phyloP scores from a whole-genome alignment of 2,329 filamentous ascomycete genomes.

The Pseudohalonectria lignicola region DNA sequence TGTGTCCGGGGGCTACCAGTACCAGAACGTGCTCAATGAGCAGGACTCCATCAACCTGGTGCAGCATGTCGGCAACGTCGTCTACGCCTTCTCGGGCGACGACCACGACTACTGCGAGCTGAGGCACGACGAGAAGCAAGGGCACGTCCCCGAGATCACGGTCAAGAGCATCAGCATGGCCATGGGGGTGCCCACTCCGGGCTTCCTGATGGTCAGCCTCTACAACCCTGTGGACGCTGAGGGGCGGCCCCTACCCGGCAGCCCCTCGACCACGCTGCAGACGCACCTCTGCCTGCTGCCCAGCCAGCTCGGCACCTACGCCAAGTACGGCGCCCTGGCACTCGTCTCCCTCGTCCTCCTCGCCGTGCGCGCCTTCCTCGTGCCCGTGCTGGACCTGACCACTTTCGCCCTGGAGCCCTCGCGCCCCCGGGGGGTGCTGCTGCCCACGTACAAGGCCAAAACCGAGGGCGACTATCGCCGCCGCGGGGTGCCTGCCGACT shows the following conservation, averaged over 20 bases:
- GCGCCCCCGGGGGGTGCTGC: conserved; percentile 9
- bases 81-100: conserved; percentile 85
- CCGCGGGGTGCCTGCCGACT: conserved; percentile 7
- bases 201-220: conserved; percentile 78
- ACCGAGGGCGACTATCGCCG: conserved; percentile 25
- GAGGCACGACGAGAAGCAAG: conserved; percentile 59
- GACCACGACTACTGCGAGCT: conserved; percentile 98
- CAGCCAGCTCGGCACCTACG: conserved; percentile 75
- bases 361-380: conserved; percentile 41
- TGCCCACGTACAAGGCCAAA: conserved; percentile 44
- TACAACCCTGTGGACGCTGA: conserved; percentile 76
- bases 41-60: conserved; percentile 67
- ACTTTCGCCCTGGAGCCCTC: conserved; percentile 40
- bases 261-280: conserved; percentile 55
- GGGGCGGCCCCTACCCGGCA: conserved; percentile 33
- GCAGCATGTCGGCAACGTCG: conserved; percentile 67
- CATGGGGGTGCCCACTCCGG: conserved; percentile 84
- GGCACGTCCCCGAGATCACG: conserved; percentile 69
- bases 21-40: conserved; percentile 83
- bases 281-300: conserved; percentile 86
- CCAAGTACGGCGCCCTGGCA: conserved; percentile 61
- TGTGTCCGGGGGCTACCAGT: conserved; percentile 77
- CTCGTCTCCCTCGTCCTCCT: conserved; percentile 39
- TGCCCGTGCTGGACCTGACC: conserved; percentile 40
- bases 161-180: conserved; percentile 94